Conservation (phyloP, 2,329 filamentous ascomycete species). For the Colletotrichum sojae region DNA sequence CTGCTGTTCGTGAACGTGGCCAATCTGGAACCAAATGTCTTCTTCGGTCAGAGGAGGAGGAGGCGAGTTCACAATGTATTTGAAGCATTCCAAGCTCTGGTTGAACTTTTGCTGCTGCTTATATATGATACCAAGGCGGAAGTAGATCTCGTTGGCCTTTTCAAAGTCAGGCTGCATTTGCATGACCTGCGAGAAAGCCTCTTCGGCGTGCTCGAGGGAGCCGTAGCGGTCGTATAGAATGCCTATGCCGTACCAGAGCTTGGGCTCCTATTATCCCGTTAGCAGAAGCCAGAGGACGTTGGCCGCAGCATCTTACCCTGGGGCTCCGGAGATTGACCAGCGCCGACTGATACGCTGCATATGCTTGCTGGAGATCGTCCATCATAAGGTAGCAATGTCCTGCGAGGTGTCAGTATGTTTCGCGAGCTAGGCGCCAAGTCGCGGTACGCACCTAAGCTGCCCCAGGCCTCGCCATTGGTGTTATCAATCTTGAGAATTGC, state of each 20-base stretch:
- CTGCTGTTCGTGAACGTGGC: conserved; percentile 98
- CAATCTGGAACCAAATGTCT: conserved; percentile 99
- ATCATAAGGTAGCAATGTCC: conserved; percentile 99
- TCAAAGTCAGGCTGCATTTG: conserved; percentile 97
- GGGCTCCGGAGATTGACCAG: conserved; percentile 93
- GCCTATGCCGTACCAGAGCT: conserved; percentile 98
- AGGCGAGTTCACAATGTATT: conserved; percentile 95
- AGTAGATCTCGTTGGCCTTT: conserved; percentile 99
- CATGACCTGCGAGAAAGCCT: conserved; percentile 99
- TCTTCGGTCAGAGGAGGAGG: conserved; percentile 94
- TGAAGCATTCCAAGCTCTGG: conserved; percentile 98
- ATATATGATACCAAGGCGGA: conserved; percentile 98
- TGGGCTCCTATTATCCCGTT: conserved; percentile 78
- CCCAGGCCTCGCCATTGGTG: conserved; percentile 96
- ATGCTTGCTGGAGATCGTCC: conserved; percentile 96
- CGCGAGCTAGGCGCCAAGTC: background rate
- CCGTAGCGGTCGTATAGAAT: conserved; percentile 98
- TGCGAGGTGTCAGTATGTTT: conserved; percentile 54
- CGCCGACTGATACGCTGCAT: conserved; percentile 95
- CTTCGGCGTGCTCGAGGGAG: conserved; percentile 95
- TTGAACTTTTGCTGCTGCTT: conserved; percentile 97
- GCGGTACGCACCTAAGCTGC: conserved; percentile 81
- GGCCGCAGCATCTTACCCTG: conserved; percentile 72
- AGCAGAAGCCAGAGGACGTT: conserved; percentile 34
- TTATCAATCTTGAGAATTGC: conserved; percentile 91